Percentiles rank a stretch among this genome's conserved stretches.
These are phyloP conservation scores for Neofusicoccum sp. DNA, from an alignment of 2,329 filamentous ascomycete species.

Conservation along the genomic window DNA sequence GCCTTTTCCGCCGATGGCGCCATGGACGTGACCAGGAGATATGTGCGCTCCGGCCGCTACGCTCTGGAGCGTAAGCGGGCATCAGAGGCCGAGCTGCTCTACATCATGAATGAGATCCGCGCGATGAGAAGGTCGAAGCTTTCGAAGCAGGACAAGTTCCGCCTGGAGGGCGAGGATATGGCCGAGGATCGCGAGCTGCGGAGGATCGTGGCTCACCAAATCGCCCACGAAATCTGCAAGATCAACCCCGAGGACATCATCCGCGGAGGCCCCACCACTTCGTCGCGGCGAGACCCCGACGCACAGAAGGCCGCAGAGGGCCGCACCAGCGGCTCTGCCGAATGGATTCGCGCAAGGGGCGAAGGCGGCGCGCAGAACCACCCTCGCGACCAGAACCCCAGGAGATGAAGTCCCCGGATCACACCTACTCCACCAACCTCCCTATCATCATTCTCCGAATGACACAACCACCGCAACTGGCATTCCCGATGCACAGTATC, in stretches of 20 bases:
- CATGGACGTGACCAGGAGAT: conserved; percentile 68
- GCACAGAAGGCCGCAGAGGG: conserved; percentile 52
- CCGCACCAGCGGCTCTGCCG: conserved; percentile 42
- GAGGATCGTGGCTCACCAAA: conserved; percentile 71
- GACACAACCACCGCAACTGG: neutral
- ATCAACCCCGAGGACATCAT: conserved; percentile 58
- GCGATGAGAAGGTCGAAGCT: conserved; percentile 80
- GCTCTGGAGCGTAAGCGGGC: conserved; percentile 76
- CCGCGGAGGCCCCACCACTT: conserved; percentile 23
- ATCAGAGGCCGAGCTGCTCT: conserved; percentile 86
- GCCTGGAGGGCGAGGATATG: conserved; percentile 77
- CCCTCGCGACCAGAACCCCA: conserved; percentile 42
- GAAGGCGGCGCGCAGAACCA: conserved; percentile 41
- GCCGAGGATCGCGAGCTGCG: conserved; percentile 75
- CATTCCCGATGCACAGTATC: neutral
- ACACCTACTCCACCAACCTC: neutral
- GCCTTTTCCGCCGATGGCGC: conserved; percentile 90
- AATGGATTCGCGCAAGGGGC: conserved; percentile 40
- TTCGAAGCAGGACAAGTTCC: conserved; percentile 81
- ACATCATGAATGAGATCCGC: conserved; percentile 91
- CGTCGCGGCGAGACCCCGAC: conserved; percentile 45
- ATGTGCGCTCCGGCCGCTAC: conserved; percentile 71
- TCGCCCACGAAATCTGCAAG: conserved; percentile 72
- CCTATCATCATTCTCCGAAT: neutral
- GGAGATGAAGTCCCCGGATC: conserved; percentile 29